These are phyloP conservation scores for Tuber microsphaerosporum DNA, from an alignment of 495 filamentous ascomycete genomes.

Conservation along the genomic window DNA sequence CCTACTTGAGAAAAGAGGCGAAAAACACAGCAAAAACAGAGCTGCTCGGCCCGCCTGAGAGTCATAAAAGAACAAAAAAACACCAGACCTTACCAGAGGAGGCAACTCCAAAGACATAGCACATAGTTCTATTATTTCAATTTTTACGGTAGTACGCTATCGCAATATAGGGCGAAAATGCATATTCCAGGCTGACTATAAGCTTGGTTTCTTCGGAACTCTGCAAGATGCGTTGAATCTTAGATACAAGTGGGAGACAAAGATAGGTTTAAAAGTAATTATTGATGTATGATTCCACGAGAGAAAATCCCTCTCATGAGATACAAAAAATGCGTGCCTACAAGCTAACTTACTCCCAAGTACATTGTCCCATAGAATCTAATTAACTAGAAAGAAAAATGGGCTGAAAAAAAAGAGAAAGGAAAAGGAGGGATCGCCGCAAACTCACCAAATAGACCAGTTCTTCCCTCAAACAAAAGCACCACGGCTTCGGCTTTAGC, in stretches of 20 bases:
- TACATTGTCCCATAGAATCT: not conserved
- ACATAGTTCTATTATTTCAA: too few relatives aligned
- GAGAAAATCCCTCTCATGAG: not conserved
- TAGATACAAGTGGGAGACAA: not conserved
- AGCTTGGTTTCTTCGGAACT: too few relatives aligned
- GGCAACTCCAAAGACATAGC: too few relatives aligned
- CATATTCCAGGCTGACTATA: not conserved
- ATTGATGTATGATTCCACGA: not conserved
- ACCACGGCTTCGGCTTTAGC: not conserved
- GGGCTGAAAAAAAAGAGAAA: not conserved
- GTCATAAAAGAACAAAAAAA: too few relatives aligned
- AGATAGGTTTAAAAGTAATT: not conserved
- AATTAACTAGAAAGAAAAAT: not conserved
- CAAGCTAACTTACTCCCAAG: not conserved
- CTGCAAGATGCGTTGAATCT: too few relatives aligned
- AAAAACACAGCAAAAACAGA: too few relatives aligned
- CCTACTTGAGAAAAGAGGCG: too few relatives aligned
- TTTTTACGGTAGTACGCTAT: not conserved
- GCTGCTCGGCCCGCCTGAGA: too few relatives aligned
- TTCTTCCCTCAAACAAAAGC: not conserved
- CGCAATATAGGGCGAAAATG: not conserved
- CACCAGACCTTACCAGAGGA: too few relatives aligned
- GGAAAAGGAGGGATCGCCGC: not conserved
- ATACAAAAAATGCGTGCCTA: not conserved
- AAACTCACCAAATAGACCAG: not conserved